These are phyloP conservation scores for Tillandsia leiboldiana DNA, from an alignment of 176 grass and related monocot genomes.

Conservation along the genomic window DNA sequence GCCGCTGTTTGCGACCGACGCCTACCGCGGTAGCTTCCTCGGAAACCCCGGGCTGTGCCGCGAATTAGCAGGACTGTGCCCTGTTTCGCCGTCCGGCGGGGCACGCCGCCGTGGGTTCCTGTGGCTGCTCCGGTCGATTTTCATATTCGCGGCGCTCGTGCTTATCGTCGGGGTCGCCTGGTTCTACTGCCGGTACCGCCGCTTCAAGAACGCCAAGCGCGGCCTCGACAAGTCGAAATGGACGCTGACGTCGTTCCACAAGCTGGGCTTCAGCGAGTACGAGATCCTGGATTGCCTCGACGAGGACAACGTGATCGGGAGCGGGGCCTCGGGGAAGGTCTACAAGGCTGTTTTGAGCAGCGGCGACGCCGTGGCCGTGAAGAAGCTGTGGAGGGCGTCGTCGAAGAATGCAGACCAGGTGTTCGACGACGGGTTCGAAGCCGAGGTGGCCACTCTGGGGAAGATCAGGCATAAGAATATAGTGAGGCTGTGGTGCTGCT, in stretches of 20 bases:
- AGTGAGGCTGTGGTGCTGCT: conserved; percentile 81
- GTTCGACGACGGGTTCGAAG: conserved; percentile 44
- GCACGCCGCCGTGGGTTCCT: not conserved
- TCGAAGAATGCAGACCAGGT: conserved; percentile 11
- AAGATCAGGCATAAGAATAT: conserved; percentile 98
- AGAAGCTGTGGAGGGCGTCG: conserved; percentile 44
- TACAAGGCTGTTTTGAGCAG: conserved; percentile 73
- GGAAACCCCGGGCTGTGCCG: conserved; percentile 62
- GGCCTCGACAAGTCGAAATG: conserved; percentile 54
- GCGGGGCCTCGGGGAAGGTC: conserved; percentile 69
- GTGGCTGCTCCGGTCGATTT: conserved; percentile 60
- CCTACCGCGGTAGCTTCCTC: conserved; percentile 55
- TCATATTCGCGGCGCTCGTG: conserved; percentile 39
- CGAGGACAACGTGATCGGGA: conserved; percentile 68
- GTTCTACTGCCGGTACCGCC: conserved; percentile 57
- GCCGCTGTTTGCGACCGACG: conserved; percentile 34
- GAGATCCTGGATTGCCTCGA: conserved; percentile 70
- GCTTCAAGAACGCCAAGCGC: conserved; percentile 35
- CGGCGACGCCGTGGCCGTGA: conserved; percentile 59
- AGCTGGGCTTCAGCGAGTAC: conserved; percentile 72
- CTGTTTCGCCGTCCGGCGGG: not conserved
- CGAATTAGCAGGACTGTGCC: conserved; percentile 28
- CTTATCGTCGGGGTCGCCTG: conserved; percentile 39
- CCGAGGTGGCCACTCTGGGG: conserved; percentile 71
- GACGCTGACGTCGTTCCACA: conserved; percentile 83